Evolutionary conservation across 1,284 basidiomycete species (phyloP).

Genomic region (Ustilago nuda): DNA sequence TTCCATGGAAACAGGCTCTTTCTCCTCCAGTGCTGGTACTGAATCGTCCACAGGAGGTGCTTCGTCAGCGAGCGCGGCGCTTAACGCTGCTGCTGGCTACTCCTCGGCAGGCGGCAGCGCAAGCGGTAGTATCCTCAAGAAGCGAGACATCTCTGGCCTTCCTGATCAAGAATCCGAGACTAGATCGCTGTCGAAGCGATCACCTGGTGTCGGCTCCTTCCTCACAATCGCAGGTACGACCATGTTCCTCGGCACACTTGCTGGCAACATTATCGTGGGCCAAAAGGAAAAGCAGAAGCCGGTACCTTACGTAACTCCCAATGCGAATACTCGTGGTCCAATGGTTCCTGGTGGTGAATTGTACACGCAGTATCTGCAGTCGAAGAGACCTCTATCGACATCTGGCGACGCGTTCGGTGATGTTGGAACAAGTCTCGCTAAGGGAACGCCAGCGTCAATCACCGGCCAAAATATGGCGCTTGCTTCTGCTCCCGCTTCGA

Average conservation of each 20-base stretch:
- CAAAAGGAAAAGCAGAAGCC: constrained; percentile 34
- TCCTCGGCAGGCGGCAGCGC: constrained; percentile 1
- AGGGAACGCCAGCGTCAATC: neutral
- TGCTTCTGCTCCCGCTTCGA: neutral
- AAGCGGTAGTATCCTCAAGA: constrained; percentile 22
- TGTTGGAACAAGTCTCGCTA: neutral
- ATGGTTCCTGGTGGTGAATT: constrained; percentile 34
- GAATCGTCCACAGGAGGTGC: neutral
- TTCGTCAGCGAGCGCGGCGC: constrained; percentile 4
- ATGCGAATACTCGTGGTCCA: constrained; percentile 24
- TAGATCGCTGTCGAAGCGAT: constrained; percentile 26
- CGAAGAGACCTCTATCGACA: constrained; percentile 8
- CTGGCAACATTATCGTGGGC: constrained; percentile 11
- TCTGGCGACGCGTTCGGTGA: neutral
- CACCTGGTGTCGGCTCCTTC: constrained; percentile 12
- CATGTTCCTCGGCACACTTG: constrained; percentile 35
- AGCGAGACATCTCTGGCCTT: constrained; percentile 2
- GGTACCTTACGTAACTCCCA: constrained; percentile 32
- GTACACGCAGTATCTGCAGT: constrained; percentile 27
- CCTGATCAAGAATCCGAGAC: neutral
- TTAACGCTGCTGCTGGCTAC: constrained; percentile 34
- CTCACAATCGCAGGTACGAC: constrained; percentile 25
- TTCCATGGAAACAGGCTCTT: neutral
- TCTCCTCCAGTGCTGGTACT: neutral
- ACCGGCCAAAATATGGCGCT: neutral